Evolutionary conservation across 2,329 filamentous ascomycete species (phyloP).

Genomic region (Basipetospora chlamydospora): DNA sequence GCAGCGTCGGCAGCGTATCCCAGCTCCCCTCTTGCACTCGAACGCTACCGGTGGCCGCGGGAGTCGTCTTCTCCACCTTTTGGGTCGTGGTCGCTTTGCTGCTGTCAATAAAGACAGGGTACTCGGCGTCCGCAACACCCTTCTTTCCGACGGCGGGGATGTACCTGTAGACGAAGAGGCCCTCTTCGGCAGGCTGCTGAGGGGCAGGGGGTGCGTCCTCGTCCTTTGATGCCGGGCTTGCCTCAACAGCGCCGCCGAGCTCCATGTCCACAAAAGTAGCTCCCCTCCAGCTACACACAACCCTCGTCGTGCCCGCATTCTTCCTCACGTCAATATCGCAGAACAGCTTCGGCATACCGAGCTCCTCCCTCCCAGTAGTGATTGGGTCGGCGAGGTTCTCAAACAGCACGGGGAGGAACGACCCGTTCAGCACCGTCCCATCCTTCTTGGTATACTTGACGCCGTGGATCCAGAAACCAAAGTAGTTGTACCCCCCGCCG

Average conservation of each 20-base stretch:
- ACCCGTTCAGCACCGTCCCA: slow-evolving; percentile 31
- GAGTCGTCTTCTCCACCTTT: slow-evolving; percentile 13
- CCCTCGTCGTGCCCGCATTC: slow-evolving; percentile 16
- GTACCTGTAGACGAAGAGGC: slow-evolving; percentile 41
- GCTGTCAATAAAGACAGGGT: slow-evolving; percentile 26
- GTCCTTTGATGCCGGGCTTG: too few relatives aligned
- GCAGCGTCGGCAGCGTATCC: slow-evolving; percentile 43
- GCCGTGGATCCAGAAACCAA: slow-evolving; percentile 48
- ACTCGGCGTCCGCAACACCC: slow-evolving; percentile 38
- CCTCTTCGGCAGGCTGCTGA: slow-evolving; percentile 20
- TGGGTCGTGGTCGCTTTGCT: slow-evolving; percentile 14
- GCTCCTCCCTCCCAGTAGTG: slow-evolving; percentile 42
- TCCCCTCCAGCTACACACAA: slow-evolving; percentile 27
- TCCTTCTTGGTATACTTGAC: slow-evolving; percentile 38
- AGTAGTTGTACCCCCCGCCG: slow-evolving; percentile 40
- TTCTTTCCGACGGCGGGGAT: slow-evolving; percentile 37
- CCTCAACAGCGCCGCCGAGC: slow-evolving; percentile 10
- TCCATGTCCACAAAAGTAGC: slow-evolving; percentile 23
- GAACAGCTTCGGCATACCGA: slow-evolving; percentile 47
- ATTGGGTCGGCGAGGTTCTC: slow-evolving; percentile 46
- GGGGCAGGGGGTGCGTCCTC: neutral
- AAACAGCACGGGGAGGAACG: slow-evolving; percentile 42
- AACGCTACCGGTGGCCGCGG: slow-evolving; percentile 22
- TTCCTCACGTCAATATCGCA: slow-evolving; percentile 30
- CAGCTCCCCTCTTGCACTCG: slow-evolving; percentile 33